Evolutionary conservation across 2,329 filamentous ascomycete genomes (phyloP), one percentile per base, ranked within the genome.

Genomic region (Exophiala viscosa): DNA sequence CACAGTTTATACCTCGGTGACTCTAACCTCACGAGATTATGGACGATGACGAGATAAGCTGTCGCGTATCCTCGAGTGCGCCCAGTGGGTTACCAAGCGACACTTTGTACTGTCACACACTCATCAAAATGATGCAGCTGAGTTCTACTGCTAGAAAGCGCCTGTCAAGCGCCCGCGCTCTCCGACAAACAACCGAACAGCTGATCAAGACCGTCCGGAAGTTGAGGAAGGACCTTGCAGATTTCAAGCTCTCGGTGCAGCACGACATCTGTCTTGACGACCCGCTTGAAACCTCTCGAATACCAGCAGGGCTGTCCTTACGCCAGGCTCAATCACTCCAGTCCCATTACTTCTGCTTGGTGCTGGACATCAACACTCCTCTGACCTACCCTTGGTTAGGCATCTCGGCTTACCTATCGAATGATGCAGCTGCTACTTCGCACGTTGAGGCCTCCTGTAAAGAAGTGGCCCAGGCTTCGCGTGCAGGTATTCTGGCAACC

Each of bases 41-140:
- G 33, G 51, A 54, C 23, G 51, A 54, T 35, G 51, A 49, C 18
- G 51, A 54, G n/a, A 45, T 54, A 10, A 42, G 35, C 33, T 45
- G 39, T 14, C 51, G 20, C 0, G 34, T 50, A 10, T 45, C 51
- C 8, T 32, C 18, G 14, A 39, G 10, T 13, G 34, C 34, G 11
- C 36, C 35, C 10, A 45, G 15, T 5, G 41, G 35, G 15, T 18
- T 17, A 11, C 8, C 38, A n/a, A 33, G 18, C 32, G 41, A 54
- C 23, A 50, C 41, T 9, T n/a, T 49, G 2, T 50, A 54, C n/a
- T 54, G 51, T 36, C 39, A 49, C 46, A 49, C 32, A 13, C 23
- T 54, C 9, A 36, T 49, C 38, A 31, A 45, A 20, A 38, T 54
- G 33, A 50, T 50, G 40, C 51, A 54, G 23, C 38, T 54, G 5